Evolutionary conservation across 2,329 filamentous ascomycete genomes (phyloP), one percentile per base, ranked within the genome.

Genomic region (Penicillium sp.): DNA sequence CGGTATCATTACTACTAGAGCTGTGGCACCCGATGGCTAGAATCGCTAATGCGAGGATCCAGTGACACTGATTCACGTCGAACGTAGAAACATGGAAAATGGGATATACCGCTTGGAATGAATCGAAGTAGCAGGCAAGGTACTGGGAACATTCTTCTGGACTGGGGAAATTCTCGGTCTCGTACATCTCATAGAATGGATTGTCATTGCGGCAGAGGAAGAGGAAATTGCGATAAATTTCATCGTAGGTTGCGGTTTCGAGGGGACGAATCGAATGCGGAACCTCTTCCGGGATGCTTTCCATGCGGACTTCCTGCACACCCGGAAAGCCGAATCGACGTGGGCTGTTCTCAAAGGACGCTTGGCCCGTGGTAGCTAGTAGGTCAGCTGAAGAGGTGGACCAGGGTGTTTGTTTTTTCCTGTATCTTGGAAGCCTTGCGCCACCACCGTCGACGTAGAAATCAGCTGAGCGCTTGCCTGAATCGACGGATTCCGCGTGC

Each of bases 1-100:
- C 68, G 57, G 67, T 65, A 22, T 75, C 65, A 14, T 67, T 58
- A 11, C 61, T 57, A 35, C 72, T 70, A 37, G 68, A 65, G 62
- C 72, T 73, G 53, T 77, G 76, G 56, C 77, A 78, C 6, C 79
- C 79, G 52, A 80, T 70, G 48, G 79, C 72, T 33, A 78, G 67
- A 45, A 80, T 64, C 14, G 79, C 75, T 53, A 81, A 63, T 4
- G 71, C 69, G 46, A 80, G 63, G 13, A 80, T 65, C 78, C 78
- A 81, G 59, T 80, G 74, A 33, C 69, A 73, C 52, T 59, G 62
- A 25, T 76, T 75, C 4, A 70, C 63, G 53, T 78, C 65, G 58
- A 80, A 78, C 6, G 75, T 76, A 43, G 75, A 61, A 46, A 67
- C 63, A 62, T 80, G 79, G 37, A 79, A 61, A 30, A 80, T 73